Percentiles rank a stretch among this genome's conserved stretches.
These are phyloP conservation scores for Maudiozyma bulderi DNA, from an alignment of 805 yeast species.

Conservation along the genomic window DNA sequence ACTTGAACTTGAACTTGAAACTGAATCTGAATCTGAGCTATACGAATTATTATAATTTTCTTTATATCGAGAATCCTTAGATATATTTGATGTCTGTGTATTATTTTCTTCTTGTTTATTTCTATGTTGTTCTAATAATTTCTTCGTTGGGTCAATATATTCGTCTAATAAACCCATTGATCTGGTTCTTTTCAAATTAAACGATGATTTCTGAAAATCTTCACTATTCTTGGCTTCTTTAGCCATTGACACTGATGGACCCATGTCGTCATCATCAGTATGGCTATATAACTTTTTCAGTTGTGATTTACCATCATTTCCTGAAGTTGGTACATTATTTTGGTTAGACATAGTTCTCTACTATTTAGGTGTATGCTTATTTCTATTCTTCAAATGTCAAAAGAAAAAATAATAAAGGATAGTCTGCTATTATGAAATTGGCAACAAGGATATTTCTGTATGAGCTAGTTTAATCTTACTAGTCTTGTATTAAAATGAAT, in stretches of 20 bases:
- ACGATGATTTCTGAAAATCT: constrained; percentile 61
- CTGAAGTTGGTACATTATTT: neutral
- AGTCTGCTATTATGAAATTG: too few relatives aligned
- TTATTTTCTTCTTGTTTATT: constrained; percentile 3
- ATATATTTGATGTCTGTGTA: neutral
- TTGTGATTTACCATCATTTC: neutral
- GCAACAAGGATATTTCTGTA: too few relatives aligned
- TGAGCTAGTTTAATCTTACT: too few relatives aligned
- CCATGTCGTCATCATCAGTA: constrained; percentile 26
- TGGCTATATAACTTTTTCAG: neutral
- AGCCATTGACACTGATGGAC: constrained; percentile 37
- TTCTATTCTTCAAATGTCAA: too few relatives aligned
- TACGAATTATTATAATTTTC: neutral
- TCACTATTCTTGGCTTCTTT: constrained; percentile 63
- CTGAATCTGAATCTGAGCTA: neutral
- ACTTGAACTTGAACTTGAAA: neutral
- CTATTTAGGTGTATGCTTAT: neutral
- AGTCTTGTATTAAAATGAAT: too few relatives aligned
- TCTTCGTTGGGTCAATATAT: constrained; percentile 42
- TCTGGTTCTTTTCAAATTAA: constrained; percentile 69
- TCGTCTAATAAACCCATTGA: constrained; percentile 75
- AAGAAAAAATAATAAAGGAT: too few relatives aligned
- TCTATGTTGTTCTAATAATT: constrained; percentile 22
- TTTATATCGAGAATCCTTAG: neutral
- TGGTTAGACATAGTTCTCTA: neutral